Conservation (phyloP, 257 asterid species). For the Primulina eburnea region DNA sequence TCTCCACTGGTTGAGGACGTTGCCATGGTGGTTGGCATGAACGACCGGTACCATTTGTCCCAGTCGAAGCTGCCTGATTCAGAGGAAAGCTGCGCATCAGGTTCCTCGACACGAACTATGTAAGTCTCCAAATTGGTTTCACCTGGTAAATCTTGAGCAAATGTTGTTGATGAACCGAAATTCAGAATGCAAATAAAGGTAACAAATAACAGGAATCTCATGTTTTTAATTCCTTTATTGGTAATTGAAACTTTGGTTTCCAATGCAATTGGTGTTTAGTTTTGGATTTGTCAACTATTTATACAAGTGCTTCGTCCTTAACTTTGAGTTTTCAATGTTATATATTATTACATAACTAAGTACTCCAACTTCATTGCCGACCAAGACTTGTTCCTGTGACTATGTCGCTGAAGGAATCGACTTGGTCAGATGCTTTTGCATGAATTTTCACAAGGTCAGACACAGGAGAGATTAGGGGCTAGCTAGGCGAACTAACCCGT, state of each 20-base stretch:
- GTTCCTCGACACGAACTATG: conserved; percentile 38
- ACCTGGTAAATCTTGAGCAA: conserved; percentile 12
- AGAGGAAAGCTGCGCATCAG: conserved; percentile 16
- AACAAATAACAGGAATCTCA: conserved; percentile 23
- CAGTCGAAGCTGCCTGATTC: conserved; percentile 15
- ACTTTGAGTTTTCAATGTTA: not conserved
- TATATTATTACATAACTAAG: too few relatives aligned
- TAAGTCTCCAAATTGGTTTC: conserved; percentile 30
- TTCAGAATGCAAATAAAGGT: conserved; percentile 19
- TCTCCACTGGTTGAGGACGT: conserved; percentile 12
- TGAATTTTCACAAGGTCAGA: not conserved
- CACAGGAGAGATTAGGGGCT: not conserved
- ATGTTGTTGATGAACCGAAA: not conserved
- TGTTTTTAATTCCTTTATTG: not conserved
- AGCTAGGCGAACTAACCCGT: too few relatives aligned
- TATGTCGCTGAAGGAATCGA: not conserved
- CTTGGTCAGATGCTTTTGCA: not conserved
- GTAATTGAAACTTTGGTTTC: too few relatives aligned
- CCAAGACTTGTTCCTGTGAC: not conserved
- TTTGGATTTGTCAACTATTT: not conserved
- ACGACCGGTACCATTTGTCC: conserved; percentile 36
- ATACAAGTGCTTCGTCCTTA: not conserved
- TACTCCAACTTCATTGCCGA: not conserved
- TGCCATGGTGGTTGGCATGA: conserved; percentile 28
- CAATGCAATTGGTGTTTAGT: not conserved